phyloP scores from a whole-genome alignment of 768 basidiomycete species.

The Candolleomyces efflorescens region DNA sequence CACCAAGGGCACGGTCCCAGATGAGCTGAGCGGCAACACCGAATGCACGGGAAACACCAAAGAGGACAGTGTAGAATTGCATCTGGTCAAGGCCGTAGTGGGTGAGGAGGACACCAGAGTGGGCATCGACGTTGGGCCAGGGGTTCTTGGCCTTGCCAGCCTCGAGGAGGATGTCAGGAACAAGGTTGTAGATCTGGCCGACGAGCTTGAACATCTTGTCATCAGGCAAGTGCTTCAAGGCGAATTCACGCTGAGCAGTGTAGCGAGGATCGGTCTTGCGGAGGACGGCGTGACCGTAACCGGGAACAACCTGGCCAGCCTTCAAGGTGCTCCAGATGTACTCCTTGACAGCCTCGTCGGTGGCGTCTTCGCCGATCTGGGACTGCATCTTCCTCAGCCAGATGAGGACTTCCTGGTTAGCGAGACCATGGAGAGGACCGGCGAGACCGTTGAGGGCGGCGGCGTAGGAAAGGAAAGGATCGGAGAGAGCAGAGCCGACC shows the following conservation, averaged over 20 bases:
- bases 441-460: conserved; percentile 96
- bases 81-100: conserved; percentile 87
- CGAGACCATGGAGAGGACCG: conserved; percentile 93
- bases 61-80: conserved; percentile 96
- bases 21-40: conserved; percentile 87
- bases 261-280: conserved; percentile 93
- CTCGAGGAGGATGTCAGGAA: conserved; percentile 88
- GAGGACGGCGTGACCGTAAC: conserved; percentile 83
- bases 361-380: conserved; percentile 80
- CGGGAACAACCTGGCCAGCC: conserved; percentile 90
- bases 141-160: conserved; percentile 93
- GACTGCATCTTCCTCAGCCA: conserved; percentile 94
- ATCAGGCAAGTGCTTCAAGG: conserved; percentile 76
- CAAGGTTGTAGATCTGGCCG: conserved; percentile 81
- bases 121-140: conserved; percentile 97
- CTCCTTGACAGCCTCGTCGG: conserved; percentile 85
- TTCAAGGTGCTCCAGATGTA: conserved; percentile 96
- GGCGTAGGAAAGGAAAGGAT: conserved; percentile 93
- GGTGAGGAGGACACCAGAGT: conserved; percentile 86
- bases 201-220: conserved; percentile 96
- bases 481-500: conserved; percentile 92
- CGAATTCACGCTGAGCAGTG: conserved; percentile 87
- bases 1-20: conserved; percentile 91
- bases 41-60: conserved; percentile 94
- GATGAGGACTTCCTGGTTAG: conserved; percentile 94